Base-by-base conservation (phyloP, 768 basidiomycete species). In the Mycena maculata region DNA sequence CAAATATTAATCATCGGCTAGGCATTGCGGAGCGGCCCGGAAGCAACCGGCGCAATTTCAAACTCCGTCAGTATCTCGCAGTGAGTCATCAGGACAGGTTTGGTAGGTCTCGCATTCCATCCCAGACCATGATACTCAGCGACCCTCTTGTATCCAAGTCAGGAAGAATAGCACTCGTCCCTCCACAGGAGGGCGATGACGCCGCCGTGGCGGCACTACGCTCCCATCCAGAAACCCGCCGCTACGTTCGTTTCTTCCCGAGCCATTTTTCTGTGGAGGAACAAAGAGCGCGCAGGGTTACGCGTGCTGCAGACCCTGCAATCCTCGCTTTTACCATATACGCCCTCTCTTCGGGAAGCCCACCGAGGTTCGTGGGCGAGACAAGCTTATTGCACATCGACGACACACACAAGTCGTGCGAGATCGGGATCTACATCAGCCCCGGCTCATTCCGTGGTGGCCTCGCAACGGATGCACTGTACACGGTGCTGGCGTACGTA, bases 401-500 rank as follows among this genome's bases (percentile, higher is more conserved):
- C 64, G n/a, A 4, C 30, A 68, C 71, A 10, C 49, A 38, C 62
- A 70, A 71, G 18, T 80, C 80, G 11, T 84, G 83, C 67, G 82
- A 85, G 60, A 72, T 76, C 8, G 84, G 85, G 15, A 83, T 86
- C 58, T 63, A 85, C 30, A 66, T 86, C 41, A 67, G 74, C 31
- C 79, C 83, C 10, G 79, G 81, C 25, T 68, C 76, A 18, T 79
- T 83, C 39, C 77, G 81, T n/a, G 73, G 72, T 33, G 81, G 81
- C 1, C 67, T 83, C 55, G 84, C 81, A 36, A 86, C 85, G 13
- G 85, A 85, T 57, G 76, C 81, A 18, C 72, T 86, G 30, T 83
- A 84, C 67, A 74, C 76, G n/a, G 25, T 84, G 28, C 71, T 86
- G 45, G 72, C 72, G 65, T 36, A 36, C 33, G 33, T 13, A 36